phyloP scores from a whole-genome alignment of 1,139 yeast genomes.

The Magnusiomyces paraingens region DNA sequence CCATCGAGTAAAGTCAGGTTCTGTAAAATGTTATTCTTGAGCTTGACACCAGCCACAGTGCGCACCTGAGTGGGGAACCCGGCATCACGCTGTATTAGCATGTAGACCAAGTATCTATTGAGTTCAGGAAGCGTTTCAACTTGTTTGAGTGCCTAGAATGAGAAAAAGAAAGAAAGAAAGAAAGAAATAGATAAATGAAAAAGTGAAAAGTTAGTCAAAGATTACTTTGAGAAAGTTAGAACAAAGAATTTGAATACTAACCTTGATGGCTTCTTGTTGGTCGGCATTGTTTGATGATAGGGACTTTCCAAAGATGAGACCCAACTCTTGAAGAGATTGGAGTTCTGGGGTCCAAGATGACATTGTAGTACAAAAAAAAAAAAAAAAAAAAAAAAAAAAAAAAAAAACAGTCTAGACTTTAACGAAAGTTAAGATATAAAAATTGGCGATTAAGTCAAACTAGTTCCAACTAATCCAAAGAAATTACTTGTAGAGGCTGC shows the following conservation, averaged over 20 bases:
- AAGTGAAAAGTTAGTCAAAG: not conserved
- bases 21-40: conserved; percentile 62
- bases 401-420: no score
- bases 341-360: conserved; percentile 56
- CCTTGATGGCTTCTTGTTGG: conserved; percentile 46
- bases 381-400: not conserved
- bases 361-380: conserved; percentile 4
- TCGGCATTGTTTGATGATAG: conserved; percentile 50
- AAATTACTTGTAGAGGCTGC: no score
- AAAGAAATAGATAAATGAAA: no score
- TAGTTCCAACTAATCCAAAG: no score
- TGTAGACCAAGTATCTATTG: conserved; percentile 67
- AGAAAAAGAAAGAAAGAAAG: not conserved
- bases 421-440: no score
- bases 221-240: conserved; percentile 14
- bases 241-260: conserved; percentile 13
- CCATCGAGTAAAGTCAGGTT: conserved; percentile 26
- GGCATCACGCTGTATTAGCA: conserved; percentile 52
- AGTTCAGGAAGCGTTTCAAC: conserved; percentile 70
- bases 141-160: conserved; percentile 47
- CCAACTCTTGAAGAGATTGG: conserved; percentile 54
- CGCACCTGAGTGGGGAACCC: conserved; percentile 43
- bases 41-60: conserved; percentile 82
- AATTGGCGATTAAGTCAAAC: no score
- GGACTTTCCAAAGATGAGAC: conserved; percentile 57